These are phyloP conservation scores for Pistacia atlantica DNA, from an alignment of 345 rosid genomes.

Conservation along the genomic window DNA sequence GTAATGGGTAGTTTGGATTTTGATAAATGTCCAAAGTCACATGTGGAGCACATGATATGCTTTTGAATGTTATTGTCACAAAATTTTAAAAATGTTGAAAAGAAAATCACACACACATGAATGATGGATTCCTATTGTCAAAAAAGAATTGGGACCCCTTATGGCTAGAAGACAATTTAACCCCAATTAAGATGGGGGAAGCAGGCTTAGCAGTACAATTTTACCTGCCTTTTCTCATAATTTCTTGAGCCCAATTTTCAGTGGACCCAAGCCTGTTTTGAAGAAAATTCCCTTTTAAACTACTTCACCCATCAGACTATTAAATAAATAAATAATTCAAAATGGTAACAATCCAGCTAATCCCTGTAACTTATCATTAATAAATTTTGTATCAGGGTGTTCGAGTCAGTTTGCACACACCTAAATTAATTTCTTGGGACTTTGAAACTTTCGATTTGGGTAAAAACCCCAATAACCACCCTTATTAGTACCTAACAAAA, in stretches of 20 bases:
- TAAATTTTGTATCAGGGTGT: too few relatives aligned
- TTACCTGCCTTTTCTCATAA: not conserved
- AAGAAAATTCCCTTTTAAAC: not conserved
- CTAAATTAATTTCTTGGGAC: too few relatives aligned
- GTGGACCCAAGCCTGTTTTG: conserved; percentile 23
- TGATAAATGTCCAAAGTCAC: conserved; percentile 32
- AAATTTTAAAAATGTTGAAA: conserved; percentile 5
- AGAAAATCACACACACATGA: not conserved
- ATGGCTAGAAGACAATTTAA: conserved; percentile 13
- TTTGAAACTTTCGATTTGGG: too few relatives aligned
- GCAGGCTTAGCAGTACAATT: conserved; percentile 3
- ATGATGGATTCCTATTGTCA: not conserved
- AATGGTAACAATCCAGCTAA: too few relatives aligned
- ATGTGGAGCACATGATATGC: conserved; percentile 36
- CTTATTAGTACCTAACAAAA: too few relatives aligned
- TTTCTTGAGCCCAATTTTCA: conserved; percentile 18
- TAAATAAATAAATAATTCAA: too few relatives aligned
- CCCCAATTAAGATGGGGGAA: conserved; percentile 3
- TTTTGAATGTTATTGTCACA: conserved; percentile 19
- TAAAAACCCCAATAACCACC: too few relatives aligned
- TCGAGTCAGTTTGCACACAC: too few relatives aligned
- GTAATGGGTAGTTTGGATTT: conserved; percentile 11
- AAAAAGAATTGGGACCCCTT: too few relatives aligned
- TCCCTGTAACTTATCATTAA: too few relatives aligned
- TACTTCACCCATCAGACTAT: not conserved